Evolutionary conservation across 345 rosid genomes (phyloP), one percentile per base, ranked within the genome.

Genomic region (Angophora floribunda): DNA sequence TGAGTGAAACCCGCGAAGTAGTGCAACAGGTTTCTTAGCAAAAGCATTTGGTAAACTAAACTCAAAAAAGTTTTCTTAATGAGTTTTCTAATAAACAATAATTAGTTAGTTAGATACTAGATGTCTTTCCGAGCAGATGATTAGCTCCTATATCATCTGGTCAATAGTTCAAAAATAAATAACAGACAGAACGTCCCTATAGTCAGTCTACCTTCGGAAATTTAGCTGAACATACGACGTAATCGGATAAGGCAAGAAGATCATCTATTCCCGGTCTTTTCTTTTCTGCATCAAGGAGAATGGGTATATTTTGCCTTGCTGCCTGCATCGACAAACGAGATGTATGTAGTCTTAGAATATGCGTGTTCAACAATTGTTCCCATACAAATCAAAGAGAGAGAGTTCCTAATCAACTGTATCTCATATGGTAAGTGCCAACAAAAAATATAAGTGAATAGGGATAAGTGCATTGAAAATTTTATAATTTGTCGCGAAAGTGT

Each of bases 241-340:
- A 97, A 91, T 88, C 93, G 3, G 99, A 94, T 75, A 95, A 88
- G 12, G 88, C 84, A 89, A 97, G 91, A 89, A 97, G 94, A 86
- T 95, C 96, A 93, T 97, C 96, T 88, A 96, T 85, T 36, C 97
- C 93, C 88, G 92, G 96, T 91, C 99, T 94, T 91, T 89, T 94
- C 92, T 92, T 94, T 91, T 96, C 99, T 59, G 93, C 96, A 89
- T 97, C 99, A 86, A 97, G 91, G 90, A 97, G 88, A 91, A 97
- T 94, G 61, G 98, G 97, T 91, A 97, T 94, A 88, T 92, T 94
- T 95, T 88, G 93, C 91, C 91, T 89, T 91, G 88, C 63, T 89
- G 99, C 99, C 99, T 96, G 98, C 92, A 90, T 65, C 45, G 85
- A 67, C 15, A 41, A 65, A 87, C 32, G 45, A 47, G 45, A 63